Evolutionary conservation across 768 basidiomycete species (phyloP).

Genomic region (Mycena latifolia): DNA sequence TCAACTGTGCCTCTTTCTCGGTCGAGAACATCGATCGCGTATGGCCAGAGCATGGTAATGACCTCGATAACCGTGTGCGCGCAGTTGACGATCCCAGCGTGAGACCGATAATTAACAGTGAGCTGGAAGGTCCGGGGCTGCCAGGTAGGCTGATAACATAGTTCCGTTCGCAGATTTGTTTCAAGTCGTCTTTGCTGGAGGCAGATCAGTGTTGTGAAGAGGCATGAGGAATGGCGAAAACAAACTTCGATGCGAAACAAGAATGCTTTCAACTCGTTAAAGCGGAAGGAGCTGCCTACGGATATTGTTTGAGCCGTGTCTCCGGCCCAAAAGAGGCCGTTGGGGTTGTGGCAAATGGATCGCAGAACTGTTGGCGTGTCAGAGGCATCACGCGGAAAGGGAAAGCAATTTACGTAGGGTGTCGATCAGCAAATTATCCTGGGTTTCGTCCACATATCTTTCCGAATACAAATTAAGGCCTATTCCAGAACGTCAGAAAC

Average conservation of each 20-base stretch:
- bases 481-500: not conserved
- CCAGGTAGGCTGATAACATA: conserved; percentile 39
- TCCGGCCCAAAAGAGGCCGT: conserved; percentile 84
- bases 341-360: conserved; percentile 69
- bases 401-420: conserved; percentile 57
- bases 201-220: not conserved
- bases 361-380: conserved; percentile 62
- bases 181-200: conserved; percentile 38
- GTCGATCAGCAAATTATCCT: conserved; percentile 80
- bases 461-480: conserved; percentile 10
- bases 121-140: conserved; percentile 63
- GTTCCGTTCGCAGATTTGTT: conserved; percentile 17
- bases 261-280: conserved; percentile 79
- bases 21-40: conserved; percentile 70
- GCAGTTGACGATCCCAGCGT: conserved; percentile 80
- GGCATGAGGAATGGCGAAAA: not conserved
- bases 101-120: conserved; percentile 75
- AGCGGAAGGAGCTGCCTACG: conserved; percentile 79
- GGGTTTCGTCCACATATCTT: conserved; percentile 82
- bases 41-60: conserved; percentile 71
- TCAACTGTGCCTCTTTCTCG: conserved; percentile 68
- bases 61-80: conserved; percentile 76
- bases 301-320: conserved; percentile 85
- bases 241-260: conserved; percentile 71
- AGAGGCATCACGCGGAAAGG: not conserved